A percentile compares a stretch with the other conserved stretches of the same genome.
Conservation (phyloP, 108 stramenopile genomes). For the Cylindrotheca closterium region DNA sequence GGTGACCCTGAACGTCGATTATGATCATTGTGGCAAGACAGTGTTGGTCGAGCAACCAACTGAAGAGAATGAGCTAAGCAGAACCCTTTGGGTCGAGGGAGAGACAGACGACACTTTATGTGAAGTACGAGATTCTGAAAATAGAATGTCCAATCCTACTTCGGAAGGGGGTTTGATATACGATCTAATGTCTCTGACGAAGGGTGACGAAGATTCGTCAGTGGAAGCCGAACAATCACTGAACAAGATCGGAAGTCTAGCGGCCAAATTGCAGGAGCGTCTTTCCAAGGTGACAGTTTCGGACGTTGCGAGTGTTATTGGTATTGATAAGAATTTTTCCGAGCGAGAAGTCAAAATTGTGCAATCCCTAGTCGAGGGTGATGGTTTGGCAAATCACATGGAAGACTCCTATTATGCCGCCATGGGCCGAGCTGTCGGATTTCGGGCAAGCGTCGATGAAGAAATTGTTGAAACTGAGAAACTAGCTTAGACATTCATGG, state of each 20-base stretch:
- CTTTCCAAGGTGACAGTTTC: conserved; percentile 44
- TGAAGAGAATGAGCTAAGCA: conserved; percentile 11
- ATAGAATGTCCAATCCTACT: conserved; percentile 53
- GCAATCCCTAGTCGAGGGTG: conserved; percentile 61
- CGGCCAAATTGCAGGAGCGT: conserved; percentile 30
- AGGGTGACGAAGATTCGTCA: neutral
- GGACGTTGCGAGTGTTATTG: conserved; percentile 66
- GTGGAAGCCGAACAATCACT: conserved; percentile 7
- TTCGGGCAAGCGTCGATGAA: conserved; percentile 58
- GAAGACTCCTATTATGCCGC: conserved; percentile 78
- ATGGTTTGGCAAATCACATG: conserved; percentile 76
- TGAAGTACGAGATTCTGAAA: conserved; percentile 72
- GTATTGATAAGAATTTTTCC: conserved; percentile 74
- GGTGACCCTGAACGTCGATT: conserved; percentile 64
- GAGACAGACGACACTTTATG: conserved; percentile 60
- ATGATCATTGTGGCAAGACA: conserved; percentile 82
- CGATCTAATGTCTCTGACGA: conserved; percentile 44
- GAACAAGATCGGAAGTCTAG: conserved; percentile 9
- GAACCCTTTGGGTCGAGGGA: conserved; percentile 69
- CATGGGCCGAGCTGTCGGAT: conserved; percentile 76
- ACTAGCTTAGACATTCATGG: neutral
- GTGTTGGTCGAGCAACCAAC: conserved; percentile 53
- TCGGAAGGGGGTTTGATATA: conserved; percentile 64
- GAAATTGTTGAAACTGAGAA: conserved; percentile 26
- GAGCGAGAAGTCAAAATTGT: conserved; percentile 71